A percentile compares a stretch with the other conserved stretches of the same genome.
phyloP scores from a whole-genome alignment of 306 rosid genomes.

The Amphicarpaea edgeworthii region DNA sequence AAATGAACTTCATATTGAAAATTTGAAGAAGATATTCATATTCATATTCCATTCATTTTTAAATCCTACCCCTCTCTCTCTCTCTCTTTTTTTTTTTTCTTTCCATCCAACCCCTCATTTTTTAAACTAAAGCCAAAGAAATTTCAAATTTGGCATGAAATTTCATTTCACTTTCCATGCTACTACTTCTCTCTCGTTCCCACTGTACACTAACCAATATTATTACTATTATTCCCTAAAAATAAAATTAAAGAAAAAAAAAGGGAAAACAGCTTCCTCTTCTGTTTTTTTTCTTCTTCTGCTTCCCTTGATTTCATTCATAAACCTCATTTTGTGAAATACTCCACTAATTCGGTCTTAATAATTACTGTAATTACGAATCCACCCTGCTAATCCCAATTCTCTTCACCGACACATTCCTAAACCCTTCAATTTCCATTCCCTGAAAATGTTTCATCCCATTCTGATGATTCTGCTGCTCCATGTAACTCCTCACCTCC shows the following conservation, averaged over 20 bases:
- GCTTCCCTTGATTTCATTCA: not conserved
- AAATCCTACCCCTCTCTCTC: not conserved
- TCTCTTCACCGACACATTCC: constrained; percentile 62
- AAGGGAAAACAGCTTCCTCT: constrained; percentile 27
- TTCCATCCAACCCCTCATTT: not conserved
- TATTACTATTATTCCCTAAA: constrained; percentile 59
- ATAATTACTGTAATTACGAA: constrained; percentile 41
- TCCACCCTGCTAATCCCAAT: constrained; percentile 69
- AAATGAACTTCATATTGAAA: constrained; percentile 38
- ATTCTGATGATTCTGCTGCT: constrained; percentile 55
- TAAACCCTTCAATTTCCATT: constrained; percentile 58
- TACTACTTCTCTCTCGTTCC: constrained; percentile 21
- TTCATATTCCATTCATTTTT: constrained; percentile 23
- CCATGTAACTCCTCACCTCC: constrained; percentile 90
- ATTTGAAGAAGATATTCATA: too few relatives aligned
- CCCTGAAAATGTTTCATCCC: constrained; percentile 59
- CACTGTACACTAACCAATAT: constrained; percentile 73
- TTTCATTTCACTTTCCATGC: constrained; percentile 1
- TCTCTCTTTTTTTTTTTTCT: not conserved
- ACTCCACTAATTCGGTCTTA: constrained; percentile 27
- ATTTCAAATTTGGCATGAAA: constrained; percentile 34
- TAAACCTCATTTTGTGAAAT: constrained; percentile 8
- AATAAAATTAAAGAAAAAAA: not conserved
- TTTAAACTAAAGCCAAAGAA: not conserved
- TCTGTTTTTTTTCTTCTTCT: not conserved